Conservation (phyloP, 805 yeast species). For the Yarrowia sp. region DNA sequence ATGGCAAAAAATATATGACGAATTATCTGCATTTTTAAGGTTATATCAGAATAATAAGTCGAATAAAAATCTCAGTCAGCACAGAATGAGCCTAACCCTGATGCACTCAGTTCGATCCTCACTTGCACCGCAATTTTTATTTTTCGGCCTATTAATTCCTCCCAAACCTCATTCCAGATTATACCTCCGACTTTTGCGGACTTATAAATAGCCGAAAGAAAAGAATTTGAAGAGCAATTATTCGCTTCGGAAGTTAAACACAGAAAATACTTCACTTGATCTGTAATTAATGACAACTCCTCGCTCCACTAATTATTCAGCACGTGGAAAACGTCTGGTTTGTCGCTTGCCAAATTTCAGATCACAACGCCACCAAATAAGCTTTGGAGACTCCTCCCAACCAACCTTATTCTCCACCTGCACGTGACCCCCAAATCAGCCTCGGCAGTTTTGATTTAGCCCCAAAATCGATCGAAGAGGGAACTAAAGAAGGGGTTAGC, state of each 20-base stretch:
- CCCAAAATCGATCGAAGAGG: not conserved
- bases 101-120: not conserved
- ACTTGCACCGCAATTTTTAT: not conserved
- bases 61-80: no score
- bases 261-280: no score
- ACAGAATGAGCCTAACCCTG: no score
- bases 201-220: not conserved
- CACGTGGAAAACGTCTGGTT: no score
- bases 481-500: no score
- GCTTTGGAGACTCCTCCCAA: slow-evolving; percentile 8
- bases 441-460: not conserved
- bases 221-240: no score
- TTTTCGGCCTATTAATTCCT: not conserved
- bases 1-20: no score
- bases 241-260: no score
- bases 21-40: no score
- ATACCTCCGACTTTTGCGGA: not conserved
- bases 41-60: no score
- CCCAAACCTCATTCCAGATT: slow-evolving; percentile 17
- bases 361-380: slow-evolving; percentile 9
- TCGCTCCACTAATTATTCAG: no score
- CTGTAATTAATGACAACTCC: no score
- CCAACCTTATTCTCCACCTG: slow-evolving; percentile 7
- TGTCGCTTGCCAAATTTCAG: not conserved
- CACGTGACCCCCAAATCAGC: slow-evolving; percentile 22